Evolutionary conservation across 495 filamentous ascomycete species (phyloP).

Genomic region (Aspergillus ellipticus): DNA sequence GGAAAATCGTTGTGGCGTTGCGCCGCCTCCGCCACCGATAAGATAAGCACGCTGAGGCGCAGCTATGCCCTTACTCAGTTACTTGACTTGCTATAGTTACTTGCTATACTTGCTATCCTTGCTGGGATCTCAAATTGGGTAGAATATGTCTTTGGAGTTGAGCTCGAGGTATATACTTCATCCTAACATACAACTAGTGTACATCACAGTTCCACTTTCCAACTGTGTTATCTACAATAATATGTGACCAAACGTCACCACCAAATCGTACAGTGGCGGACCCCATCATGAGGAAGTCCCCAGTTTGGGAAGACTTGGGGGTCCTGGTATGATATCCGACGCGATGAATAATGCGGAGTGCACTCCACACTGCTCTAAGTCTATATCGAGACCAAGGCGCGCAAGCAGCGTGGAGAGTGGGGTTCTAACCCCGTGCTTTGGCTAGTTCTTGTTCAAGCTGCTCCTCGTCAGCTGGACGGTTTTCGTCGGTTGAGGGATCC

Average conservation of each 20-base stretch:
- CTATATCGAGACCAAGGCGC: neutral
- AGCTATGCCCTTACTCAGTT: neutral
- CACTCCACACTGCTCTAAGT: neutral
- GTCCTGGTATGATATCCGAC: no score
- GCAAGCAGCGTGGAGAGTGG: neutral
- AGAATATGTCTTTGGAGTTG: neutral
- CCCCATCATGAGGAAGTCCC: no score
- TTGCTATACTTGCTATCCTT: no score
- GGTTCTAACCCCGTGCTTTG: neutral
- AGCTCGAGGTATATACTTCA: neutral
- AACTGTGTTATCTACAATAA: neutral
- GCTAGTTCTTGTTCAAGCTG: neutral
- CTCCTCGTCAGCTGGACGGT: neutral
- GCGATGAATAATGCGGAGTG: no score
- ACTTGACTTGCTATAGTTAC: neutral
- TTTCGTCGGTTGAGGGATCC: no score
- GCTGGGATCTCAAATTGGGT: neutral
- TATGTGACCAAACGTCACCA: neutral
- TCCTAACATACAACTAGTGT: neutral
- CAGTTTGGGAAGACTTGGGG: no score
- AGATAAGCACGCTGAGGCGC: constrained; percentile 25
- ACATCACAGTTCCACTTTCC: neutral
- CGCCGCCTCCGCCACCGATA: constrained; percentile 39
- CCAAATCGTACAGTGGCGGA: neutral
- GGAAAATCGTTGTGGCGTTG: constrained; percentile 43